Evolutionary conservation across 2,329 filamentous ascomycete species (phyloP).

Genomic region (Fusarium oxysporum): DNA sequence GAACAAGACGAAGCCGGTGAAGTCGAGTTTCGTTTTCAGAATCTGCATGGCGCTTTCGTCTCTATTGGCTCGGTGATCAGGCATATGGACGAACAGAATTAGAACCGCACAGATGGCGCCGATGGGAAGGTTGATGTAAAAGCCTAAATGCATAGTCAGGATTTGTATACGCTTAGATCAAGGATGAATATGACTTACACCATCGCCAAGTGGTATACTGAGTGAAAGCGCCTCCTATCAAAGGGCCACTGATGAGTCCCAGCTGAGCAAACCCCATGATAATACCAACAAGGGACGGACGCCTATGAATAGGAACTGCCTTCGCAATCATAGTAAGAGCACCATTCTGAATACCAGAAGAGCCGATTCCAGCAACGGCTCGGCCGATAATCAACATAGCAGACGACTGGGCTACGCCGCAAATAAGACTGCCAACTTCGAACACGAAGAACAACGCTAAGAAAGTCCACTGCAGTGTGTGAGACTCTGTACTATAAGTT

Average conservation of each 20-base stretch:
- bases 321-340: constrained; percentile 50
- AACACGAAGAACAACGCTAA: constrained; percentile 48
- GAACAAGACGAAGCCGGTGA: constrained; percentile 57
- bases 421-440: constrained; percentile 59
- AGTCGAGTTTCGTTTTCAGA: constrained; percentile 54
- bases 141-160: constrained; percentile 46
- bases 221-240: constrained; percentile 59
- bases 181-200: constrained; percentile 47
- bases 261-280: constrained; percentile 53
- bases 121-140: constrained; percentile 62
- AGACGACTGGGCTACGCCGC: constrained; percentile 58
- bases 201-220: constrained; percentile 57
- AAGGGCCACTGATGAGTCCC: constrained; percentile 59
- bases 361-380: constrained; percentile 60
- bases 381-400: constrained; percentile 62
- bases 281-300: constrained; percentile 46
- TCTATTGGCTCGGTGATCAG: constrained; percentile 45
- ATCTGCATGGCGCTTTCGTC: constrained; percentile 28
- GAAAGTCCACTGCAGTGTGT: constrained; percentile 43
- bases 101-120: constrained; percentile 51
- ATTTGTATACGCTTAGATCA: background rate
- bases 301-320: constrained; percentile 44
- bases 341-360: constrained; percentile 56
- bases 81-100: constrained; percentile 51
- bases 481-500: constrained; percentile 42